Evolutionary conservation across 495 filamentous ascomycete genomes (phyloP), one percentile per base, ranked within the genome.

Genomic region (Corynascus novoguineensis): DNA sequence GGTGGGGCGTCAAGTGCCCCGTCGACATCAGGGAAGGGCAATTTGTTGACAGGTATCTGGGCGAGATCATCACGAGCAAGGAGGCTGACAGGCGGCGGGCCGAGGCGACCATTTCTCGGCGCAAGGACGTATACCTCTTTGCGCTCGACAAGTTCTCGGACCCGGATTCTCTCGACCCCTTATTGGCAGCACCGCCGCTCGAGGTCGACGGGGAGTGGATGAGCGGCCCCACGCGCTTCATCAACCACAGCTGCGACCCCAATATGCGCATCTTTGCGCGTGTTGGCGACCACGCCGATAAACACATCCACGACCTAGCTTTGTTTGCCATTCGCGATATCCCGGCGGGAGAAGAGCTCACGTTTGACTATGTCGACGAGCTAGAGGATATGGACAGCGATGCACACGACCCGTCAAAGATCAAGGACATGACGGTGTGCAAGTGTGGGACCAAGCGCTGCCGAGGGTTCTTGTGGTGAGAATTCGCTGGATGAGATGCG

Each of bases 41-140:
- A 63, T 97, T 95, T 62, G 82, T 97, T 51, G 92, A 95, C 64
- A 80, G 81, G 21, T 97, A 97, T 59, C 83, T 90, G 14, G 92
- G 92, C 1, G 92, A 97, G 67, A 81, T 96, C 25, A 87, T 97
- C 58, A 89, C 87, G 0, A 75, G 79, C 22, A 68, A 80, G 10
- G 84, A 86, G 66, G 87, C 92, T 3, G 79, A 85, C 24, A 61
- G 71, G 2, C 84, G 93, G 7, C 85, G 90, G 27, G 71, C 65
- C 2, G 67, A 70, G 32, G 75, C 79, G 27, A 69, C 68, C 56
- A 68, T 65, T 50, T 74, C 59, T 19, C 55, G 70, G 60, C 71
- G 70, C 7, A 86, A 83, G 64, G 81, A 77, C 53, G 84, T 82
- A 0, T 97, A 96, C 63, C 78, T 97, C 1, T 96, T 96, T 68